phyloP scores from a whole-genome alignment of 2,329 filamentous ascomycete genomes.

The Ilyonectria mors-panacis region DNA sequence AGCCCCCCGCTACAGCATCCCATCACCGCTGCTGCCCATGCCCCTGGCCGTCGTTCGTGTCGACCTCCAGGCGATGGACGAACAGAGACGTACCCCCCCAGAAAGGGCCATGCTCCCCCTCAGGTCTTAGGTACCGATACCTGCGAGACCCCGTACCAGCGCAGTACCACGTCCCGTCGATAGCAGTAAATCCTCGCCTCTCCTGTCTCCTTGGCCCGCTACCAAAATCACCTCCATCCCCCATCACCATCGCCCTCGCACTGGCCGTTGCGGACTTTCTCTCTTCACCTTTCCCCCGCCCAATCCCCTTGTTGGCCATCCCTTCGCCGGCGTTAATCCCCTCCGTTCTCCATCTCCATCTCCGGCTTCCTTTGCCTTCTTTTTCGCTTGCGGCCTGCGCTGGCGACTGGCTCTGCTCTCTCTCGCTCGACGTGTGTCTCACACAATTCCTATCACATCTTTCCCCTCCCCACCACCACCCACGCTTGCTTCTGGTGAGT shows the following conservation, averaged over 20 bases:
- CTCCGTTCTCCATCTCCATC: slow-evolving; percentile 10
- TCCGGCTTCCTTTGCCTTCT: slow-evolving; percentile 12
- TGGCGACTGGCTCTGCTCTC: slow-evolving; percentile 45
- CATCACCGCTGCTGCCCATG: slow-evolving; percentile 14
- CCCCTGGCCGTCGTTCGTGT: slow-evolving; percentile 33
- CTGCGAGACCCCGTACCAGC: slow-evolving; percentile 22
- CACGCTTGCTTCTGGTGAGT: slow-evolving; percentile 37
- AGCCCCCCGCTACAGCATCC: slow-evolving; percentile 9
- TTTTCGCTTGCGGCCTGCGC: slow-evolving; percentile 43
- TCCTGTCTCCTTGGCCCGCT: slow-evolving; percentile 24
- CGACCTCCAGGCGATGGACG: slow-evolving; percentile 16
- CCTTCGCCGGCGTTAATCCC: slow-evolving; percentile 25
- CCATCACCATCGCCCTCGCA: slow-evolving; percentile 17
- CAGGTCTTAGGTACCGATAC: slow-evolving; percentile 28
- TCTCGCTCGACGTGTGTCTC: slow-evolving; percentile 32
- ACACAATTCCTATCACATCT: slow-evolving; percentile 33
- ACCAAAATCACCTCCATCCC: slow-evolving; percentile 26
- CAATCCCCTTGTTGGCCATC: slow-evolving; percentile 14
- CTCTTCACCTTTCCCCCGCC: slow-evolving; percentile 6
- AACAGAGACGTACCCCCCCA: slow-evolving; percentile 21
- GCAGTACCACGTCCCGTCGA: slow-evolving; percentile 25
- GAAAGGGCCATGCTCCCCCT: slow-evolving; percentile 9
- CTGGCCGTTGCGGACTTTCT: slow-evolving; percentile 3
- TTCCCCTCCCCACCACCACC: slow-evolving; percentile 26
- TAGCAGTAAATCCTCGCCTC: slow-evolving; percentile 32